Evolutionary conservation across 2,329 filamentous ascomycete species (phyloP), one percentile per base, ranked within the genome.

Genomic region (Parascedosporium putredinis): DNA sequence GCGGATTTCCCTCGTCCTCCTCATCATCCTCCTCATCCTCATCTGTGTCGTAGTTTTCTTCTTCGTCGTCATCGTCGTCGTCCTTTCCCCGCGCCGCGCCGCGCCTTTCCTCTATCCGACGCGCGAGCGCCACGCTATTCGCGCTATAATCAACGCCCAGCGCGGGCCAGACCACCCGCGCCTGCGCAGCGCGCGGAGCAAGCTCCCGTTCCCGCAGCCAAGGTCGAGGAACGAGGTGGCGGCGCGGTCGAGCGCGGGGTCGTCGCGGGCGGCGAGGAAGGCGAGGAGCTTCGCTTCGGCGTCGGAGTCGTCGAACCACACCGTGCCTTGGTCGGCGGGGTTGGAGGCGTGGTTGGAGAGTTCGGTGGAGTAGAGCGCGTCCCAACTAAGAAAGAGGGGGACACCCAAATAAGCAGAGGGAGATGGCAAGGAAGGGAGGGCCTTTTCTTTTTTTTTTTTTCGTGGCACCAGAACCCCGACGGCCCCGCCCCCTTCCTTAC

Each of bases 301-400:
- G 60, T 85, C 81, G 27, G 88, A 86, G 69, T 97, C 93, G 64
- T 89, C 85, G 75, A 98, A 98, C 93, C 93, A 98, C 59, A 93
- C 82, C 25, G 89, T 95, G 56, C 91, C 91, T 52, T 84, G 84
- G 71, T 95, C 87, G 51, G 77, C 67, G 8, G 86, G 80, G 67
- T 94, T 81, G 54, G 77, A 65, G 49, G 78, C 68, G 65, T 90
- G 79, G 68, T 93, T 91, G 53, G 70, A 64, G 49, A 88, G 72
- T 65, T 93, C 85, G 56, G 71, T 75, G 1, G 74, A 71, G 71
- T 94, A 93, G 55, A 88, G 78, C 18, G 68, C 69, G 65, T 91
- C 83, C 86, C 86, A 90, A 69, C 86, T 90, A 14, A 9, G 18
- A 31, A 10, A 6, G 34, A 25, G 8, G 31, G 22, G 23, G 4